Evolutionary conservation across 176 grass and related monocot species (phyloP).

Genomic region (Carex cristatella): DNA sequence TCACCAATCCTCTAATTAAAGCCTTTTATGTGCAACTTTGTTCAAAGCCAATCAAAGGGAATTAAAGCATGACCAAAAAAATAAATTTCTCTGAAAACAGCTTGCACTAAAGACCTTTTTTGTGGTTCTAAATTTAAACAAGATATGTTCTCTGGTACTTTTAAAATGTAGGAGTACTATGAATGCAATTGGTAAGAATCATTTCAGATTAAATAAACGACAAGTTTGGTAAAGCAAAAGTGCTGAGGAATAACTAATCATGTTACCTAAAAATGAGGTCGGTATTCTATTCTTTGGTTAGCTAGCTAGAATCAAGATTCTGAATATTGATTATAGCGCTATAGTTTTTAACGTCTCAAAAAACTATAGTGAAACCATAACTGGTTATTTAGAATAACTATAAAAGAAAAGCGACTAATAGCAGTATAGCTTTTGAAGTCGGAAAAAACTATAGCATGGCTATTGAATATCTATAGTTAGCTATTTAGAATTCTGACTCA

Average conservation of each 20-base stretch:
- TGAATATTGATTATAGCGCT: too few species aligned
- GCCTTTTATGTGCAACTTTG: background rate
- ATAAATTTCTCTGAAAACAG: background rate
- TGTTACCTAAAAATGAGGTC: background rate
- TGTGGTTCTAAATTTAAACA: background rate
- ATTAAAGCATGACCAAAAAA: background rate
- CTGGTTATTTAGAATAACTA: too few species aligned
- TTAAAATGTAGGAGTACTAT: conserved; percentile 2
- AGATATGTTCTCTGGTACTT: background rate
- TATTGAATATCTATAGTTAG: too few species aligned
- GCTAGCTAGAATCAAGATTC: background rate
- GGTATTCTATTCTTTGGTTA: background rate
- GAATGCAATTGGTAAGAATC: background rate
- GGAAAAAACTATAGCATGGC: too few species aligned
- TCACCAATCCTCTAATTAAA: background rate
- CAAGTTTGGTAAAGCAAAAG: background rate
- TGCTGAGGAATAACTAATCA: background rate
- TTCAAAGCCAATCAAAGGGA: background rate
- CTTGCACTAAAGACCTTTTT: background rate
- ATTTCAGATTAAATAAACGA: background rate
- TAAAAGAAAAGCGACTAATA: too few species aligned
- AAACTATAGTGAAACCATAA: too few species aligned
- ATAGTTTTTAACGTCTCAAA: too few species aligned
- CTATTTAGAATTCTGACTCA: too few species aligned
- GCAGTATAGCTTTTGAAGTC: too few species aligned